Evolutionary conservation across 768 basidiomycete species (phyloP).

Genomic region (Boletus eberwhitei): DNA sequence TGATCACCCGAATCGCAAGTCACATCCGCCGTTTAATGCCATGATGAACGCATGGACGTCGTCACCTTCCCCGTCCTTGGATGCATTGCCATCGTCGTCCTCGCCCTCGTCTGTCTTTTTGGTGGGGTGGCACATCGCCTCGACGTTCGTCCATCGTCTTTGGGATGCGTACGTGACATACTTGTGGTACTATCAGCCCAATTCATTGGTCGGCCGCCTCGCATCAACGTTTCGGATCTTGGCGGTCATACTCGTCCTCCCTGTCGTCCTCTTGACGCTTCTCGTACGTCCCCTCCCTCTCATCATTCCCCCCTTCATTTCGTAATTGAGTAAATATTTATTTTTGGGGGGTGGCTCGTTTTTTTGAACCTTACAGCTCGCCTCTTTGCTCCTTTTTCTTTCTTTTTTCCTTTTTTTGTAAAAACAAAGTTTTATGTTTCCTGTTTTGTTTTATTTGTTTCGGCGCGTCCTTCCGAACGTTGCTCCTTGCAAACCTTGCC

Average conservation of each 20-base stretch:
- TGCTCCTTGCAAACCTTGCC: too few relatives aligned
- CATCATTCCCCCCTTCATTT: constrained; percentile 3
- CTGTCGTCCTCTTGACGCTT: constrained; percentile 59
- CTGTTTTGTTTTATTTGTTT: too few relatives aligned
- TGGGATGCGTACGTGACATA: constrained; percentile 62
- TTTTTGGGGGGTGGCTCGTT: background rate
- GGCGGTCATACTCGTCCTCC: constrained; percentile 47
- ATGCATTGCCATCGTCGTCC: constrained; percentile 7
- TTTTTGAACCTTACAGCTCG: background rate
- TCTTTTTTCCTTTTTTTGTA: too few relatives aligned
- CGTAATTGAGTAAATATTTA: constrained; percentile 6
- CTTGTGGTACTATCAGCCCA: constrained; percentile 59
- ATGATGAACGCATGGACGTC: constrained; percentile 10
- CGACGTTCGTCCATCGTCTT: constrained; percentile 37
- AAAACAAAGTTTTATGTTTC: too few relatives aligned
- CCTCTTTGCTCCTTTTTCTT: background rate
- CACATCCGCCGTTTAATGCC: constrained; percentile 7
- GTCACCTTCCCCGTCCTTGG: constrained; percentile 5
- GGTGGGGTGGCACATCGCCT: constrained; percentile 2
- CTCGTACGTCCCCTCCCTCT: constrained; percentile 46
- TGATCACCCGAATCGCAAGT: constrained; percentile 1
- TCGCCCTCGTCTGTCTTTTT: constrained; percentile 19
- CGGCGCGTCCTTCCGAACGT: too few relatives aligned
- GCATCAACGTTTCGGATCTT: constrained; percentile 65
- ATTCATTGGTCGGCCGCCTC: constrained; percentile 64